Percentiles rank a stretch among this genome's conserved stretches.
Evolutionary conservation across 805 yeast species (phyloP).

Genomic region (Ogataea naganishii): DNA sequence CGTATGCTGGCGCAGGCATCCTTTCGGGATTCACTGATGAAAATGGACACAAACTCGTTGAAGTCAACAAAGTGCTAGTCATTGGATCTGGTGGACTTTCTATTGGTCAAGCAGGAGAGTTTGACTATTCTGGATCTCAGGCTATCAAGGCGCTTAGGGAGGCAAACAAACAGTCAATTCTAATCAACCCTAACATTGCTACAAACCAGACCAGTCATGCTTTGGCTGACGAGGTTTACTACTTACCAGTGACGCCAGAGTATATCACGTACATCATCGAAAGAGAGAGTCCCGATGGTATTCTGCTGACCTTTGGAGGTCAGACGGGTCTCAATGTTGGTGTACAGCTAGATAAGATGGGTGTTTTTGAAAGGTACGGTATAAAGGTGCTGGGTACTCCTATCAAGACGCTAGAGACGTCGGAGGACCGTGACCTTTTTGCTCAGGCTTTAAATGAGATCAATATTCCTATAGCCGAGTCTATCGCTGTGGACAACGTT

Average conservation of each 20-base stretch:
- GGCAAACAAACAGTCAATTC: constrained; percentile 75
- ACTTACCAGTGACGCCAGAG: constrained; percentile 94
- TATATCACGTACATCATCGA: constrained; percentile 92
- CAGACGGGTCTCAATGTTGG: constrained; percentile 97
- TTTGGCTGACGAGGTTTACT: constrained; percentile 91
- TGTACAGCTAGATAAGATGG: constrained; percentile 90
- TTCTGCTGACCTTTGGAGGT: constrained; percentile 94
- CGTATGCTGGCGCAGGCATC: constrained; percentile 58
- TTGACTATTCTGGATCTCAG: constrained; percentile 95
- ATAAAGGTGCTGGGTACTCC: constrained; percentile 98
- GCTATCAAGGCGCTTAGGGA: constrained; percentile 94
- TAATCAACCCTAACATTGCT: constrained; percentile 93
- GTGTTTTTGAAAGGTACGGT: constrained; percentile 81
- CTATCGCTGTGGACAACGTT: constrained; percentile 88
- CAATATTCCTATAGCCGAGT: constrained; percentile 92
- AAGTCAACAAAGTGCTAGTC: constrained; percentile 78
- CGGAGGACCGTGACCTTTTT: constrained; percentile 95
- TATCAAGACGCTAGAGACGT: constrained; percentile 87
- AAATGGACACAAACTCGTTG: constrained; percentile 60
- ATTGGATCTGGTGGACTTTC: constrained; percentile 97
- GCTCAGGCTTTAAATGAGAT: constrained; percentile 94
- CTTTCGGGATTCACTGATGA: constrained; percentile 49
- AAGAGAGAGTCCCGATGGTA: constrained; percentile 94
- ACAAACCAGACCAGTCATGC: constrained; percentile 95
- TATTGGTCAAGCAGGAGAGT: constrained; percentile 98